Evolutionary conservation across 805 yeast species (phyloP).

Genomic region (Lachancea sp.): DNA sequence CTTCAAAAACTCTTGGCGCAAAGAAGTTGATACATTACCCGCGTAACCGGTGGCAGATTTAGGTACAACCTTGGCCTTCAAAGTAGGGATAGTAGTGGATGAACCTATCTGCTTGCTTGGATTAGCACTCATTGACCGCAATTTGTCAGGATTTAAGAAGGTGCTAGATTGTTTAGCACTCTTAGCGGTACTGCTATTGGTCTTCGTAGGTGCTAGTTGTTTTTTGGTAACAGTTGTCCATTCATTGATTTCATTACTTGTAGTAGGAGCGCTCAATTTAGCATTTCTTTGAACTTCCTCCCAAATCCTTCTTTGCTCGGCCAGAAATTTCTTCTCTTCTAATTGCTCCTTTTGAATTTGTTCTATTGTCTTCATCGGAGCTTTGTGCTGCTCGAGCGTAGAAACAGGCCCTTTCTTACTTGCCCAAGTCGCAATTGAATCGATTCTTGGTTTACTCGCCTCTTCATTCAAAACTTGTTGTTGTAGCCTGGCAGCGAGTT

Average conservation of each 20-base stretch:
- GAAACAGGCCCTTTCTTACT: constrained; percentile 10
- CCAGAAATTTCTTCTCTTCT: constrained; percentile 24
- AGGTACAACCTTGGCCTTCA: constrained; percentile 16
- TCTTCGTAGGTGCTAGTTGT: constrained; percentile 23
- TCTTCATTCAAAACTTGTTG: constrained; percentile 20
- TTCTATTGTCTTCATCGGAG: constrained; percentile 9
- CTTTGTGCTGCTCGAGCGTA: neutral
- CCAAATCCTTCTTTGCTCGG: constrained; percentile 31
- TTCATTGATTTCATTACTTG: constrained; percentile 26
- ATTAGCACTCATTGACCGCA: constrained; percentile 28
- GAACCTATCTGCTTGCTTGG: constrained; percentile 24
- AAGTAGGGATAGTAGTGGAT: constrained; percentile 25
- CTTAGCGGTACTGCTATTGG: constrained; percentile 9
- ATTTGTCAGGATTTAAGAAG: constrained; percentile 31
- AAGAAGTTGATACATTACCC: constrained; percentile 34
- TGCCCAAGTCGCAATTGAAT: constrained; percentile 30
- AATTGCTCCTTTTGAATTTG: constrained; percentile 14
- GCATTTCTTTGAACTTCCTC: constrained; percentile 60
- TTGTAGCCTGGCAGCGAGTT: constrained; percentile 19
- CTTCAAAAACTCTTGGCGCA: constrained; percentile 54
- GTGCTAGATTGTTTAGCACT: constrained; percentile 17
- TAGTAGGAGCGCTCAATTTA: constrained; percentile 49
- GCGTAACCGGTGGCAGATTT: constrained; percentile 24
- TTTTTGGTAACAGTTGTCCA: constrained; percentile 31
- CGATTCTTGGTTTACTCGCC: constrained; percentile 12